phyloP scores from a whole-genome alignment of 768 basidiomycete species.

The Termitomyces sp. region DNA sequence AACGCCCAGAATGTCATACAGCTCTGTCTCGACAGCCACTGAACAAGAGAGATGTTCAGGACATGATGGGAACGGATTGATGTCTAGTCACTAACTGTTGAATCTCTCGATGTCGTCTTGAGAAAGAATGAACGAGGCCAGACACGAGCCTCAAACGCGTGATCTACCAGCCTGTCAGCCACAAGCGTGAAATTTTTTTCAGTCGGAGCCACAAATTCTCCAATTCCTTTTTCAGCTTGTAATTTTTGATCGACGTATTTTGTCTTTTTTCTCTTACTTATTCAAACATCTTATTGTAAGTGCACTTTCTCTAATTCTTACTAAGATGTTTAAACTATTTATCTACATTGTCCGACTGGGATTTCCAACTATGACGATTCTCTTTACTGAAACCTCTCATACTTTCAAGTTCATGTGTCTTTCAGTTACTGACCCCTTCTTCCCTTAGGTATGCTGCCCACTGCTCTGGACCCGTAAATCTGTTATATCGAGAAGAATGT shows the following conservation, averaged over 20 bases:
- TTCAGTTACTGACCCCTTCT: constrained; percentile 5
- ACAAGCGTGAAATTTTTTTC: constrained; percentile 19
- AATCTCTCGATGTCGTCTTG: neutral
- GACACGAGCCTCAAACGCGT: constrained; percentile 7
- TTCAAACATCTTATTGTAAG: neutral
- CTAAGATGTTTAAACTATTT: constrained; percentile 57
- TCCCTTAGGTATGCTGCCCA: constrained; percentile 3
- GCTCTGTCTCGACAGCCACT: constrained; percentile 74
- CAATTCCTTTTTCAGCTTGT: neutral
- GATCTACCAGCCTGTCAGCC: constrained; percentile 4
- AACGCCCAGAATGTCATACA: constrained; percentile 85
- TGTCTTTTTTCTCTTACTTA: neutral
- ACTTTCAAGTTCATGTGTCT: neutral
- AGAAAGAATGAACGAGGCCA: neutral
- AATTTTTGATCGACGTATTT: neutral
- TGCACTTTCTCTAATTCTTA: neutral
- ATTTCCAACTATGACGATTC: constrained; percentile 45
- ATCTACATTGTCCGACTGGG: constrained; percentile 92
- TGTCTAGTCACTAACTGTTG: neutral
- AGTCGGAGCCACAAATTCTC: constrained; percentile 26
- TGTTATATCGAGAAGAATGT: constrained; percentile 12
- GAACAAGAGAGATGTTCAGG: neutral
- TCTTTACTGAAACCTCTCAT: constrained; percentile 21
- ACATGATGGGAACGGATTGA: neutral
- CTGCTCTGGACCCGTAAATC: neutral